These are phyloP conservation scores for Kwoniella shivajii DNA, from an alignment of 1,284 basidiomycete species.

Conservation along the genomic window DNA sequence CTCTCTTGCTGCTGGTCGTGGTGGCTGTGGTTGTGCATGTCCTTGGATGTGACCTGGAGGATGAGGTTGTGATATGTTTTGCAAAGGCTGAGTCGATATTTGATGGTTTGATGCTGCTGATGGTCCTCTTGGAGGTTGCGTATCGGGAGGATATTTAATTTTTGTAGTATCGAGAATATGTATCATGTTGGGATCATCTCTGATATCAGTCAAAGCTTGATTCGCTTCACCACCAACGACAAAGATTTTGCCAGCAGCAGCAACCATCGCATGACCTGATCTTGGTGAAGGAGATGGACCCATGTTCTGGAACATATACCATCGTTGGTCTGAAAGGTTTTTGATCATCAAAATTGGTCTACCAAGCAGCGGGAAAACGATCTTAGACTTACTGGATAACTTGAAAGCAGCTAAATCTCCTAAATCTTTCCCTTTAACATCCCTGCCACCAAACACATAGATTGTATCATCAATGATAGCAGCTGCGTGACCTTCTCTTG, in stretches of 20 bases:
- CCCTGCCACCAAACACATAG: conserved; percentile 96
- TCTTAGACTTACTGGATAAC: conserved; percentile 73
- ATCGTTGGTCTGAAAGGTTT: conserved; percentile 64
- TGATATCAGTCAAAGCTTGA: conserved; percentile 44
- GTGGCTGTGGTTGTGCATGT: background rate
- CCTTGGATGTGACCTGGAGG: background rate
- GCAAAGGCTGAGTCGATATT: background rate
- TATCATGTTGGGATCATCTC: conserved; percentile 79
- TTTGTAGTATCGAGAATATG: conserved; percentile 92
- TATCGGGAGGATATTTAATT: conserved; percentile 83
- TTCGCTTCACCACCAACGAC: conserved; percentile 91
- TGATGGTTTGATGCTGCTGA: background rate
- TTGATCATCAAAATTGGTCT: background rate
- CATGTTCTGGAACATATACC: conserved; percentile 99
- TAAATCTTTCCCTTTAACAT: conserved; percentile 95
- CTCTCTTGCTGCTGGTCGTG: background rate
- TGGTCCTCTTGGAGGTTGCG: conserved; percentile 28
- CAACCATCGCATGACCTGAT: conserved; percentile 93
- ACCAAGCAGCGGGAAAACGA: background rate
- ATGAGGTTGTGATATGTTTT: background rate
- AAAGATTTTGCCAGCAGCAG: conserved; percentile 82
- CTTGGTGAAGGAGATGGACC: conserved; percentile 88
- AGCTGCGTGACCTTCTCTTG: conserved; percentile 95
- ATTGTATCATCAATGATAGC: conserved; percentile 97
- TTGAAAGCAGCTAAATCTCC: conserved; percentile 96